Evolutionary conservation across 306 rosid genomes (phyloP), one percentile per base, ranked within the genome.

Genomic region (Dalbergia oliveri): DNA sequence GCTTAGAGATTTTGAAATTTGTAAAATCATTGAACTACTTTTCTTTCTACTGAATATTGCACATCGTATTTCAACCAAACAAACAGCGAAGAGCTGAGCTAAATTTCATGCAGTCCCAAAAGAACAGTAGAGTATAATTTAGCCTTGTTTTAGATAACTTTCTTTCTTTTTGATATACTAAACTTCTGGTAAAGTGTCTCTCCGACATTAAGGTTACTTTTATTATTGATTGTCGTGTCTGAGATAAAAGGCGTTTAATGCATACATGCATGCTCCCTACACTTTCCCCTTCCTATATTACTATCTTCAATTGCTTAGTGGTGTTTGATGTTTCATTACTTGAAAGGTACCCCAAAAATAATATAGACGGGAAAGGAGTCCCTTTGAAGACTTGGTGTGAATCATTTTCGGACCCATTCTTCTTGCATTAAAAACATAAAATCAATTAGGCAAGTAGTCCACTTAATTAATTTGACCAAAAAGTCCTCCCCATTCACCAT

Each of bases 401-500:
- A 15, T 66, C 33, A 37, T 68, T 16, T 58, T 34, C 33, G 41
- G 70, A 33, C 62, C 71, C 4, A 49, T 0, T 6, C 49, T 67
- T 43, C 37, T 44, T 8, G 3, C 23, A 5, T 35, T 57, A 68
- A 47, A 26, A 77, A 56, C 37, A n/a, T n/a, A 59, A 51, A 26
- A 75, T 45, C n/a, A 15, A 39, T 18, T 16, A 37, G 5, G 60
- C 33, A 61, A 79, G 66, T 4, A 31, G 63, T 45, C 53, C 54
- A 53, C 62, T 39, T 9, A 53, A 73, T 39, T 9, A 63, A 73
- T 43, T 80, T 80, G 79, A 73, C 69, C 75, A 4, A 41, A 21
- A 66, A 16, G 61, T 73, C 21, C 12, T 41, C 73, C 43, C 6
- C 45, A 26, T 61, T 50, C 56, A 21, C 76, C 49, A 10, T 16